Evolutionary conservation across 371 early-diverging fungal genomes (phyloP), one percentile per base, ranked within the genome.

Genomic region (Dipsacomyces acuminosporus): DNA sequence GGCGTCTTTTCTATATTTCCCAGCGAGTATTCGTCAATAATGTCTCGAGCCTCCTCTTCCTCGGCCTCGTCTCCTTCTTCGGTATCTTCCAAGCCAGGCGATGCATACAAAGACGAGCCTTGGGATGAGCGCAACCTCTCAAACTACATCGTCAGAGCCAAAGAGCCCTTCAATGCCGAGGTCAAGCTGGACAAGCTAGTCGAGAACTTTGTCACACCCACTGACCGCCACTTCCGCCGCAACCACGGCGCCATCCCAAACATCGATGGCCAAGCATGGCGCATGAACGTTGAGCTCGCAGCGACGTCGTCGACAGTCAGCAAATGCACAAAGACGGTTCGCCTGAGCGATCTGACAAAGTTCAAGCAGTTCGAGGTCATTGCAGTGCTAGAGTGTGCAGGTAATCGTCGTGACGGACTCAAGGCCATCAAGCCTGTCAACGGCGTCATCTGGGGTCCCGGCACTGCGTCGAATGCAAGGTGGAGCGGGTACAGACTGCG

Each of bases 191-290:
- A 64, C 38, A 43, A 19, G 51, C 62, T 74, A 5, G 46, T 64
- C 14, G 60, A 74, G 41, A 50, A 57, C 56, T 71, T 60, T 42
- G 56, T 80, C 34, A 80, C 79, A n/a, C 77, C 78, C 6, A 56
- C 66, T 4, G 51, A 71, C 17, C 53, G 59, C 41, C 75, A 74
- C 54, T 80, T 75, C 45, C 76, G 77, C 18, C 80, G 93, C 34
- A 90, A 90, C 76, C 93, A 93, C 65, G 84, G 90, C 3, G 80
- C 89, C 36, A 90, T 91, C 11, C 91, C 93, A 20, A 63, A 81
- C 42, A 65, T 87, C 43, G 72, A 77, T 26, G 73, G 63, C 43
- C 65, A 42, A 1, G 44, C 35, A 34, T 72, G 64, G 62, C 13
- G 41, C 5, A 51, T 78, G 56, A 40, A 48, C 2, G 48, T 76